Evolutionary conservation across 202 grass and related monocot genomes (phyloP).

Genomic region (Dendrocalamus latiflorus): DNA sequence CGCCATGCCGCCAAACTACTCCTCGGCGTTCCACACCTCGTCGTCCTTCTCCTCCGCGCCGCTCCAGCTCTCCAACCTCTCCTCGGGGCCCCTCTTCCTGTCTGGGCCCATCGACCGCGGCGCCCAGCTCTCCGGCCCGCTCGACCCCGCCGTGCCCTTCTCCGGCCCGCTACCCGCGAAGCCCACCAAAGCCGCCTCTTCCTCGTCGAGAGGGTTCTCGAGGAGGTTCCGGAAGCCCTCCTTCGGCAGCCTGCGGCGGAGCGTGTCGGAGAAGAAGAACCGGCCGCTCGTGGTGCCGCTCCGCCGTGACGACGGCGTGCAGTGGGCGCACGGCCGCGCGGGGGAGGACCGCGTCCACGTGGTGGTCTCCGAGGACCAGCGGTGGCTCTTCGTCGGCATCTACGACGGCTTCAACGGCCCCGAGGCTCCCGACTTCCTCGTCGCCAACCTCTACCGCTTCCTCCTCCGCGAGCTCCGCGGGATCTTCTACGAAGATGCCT

Average conservation of each 20-base stretch:
- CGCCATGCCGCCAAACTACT: conserved; percentile 19
- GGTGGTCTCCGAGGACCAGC: conserved; percentile 82
- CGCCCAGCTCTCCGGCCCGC: conserved; percentile 62
- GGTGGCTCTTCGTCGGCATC: conserved; percentile 93
- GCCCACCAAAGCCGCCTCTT: conserved; percentile 43
- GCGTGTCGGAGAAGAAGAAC: conserved; percentile 79
- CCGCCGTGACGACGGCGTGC: conserved; percentile 52
- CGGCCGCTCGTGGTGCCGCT: conserved; percentile 66
- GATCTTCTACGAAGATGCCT: conserved; percentile 59
- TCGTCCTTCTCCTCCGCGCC: conserved; percentile 43
- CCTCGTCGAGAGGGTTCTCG: conserved; percentile 42
- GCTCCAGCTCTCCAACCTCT: conserved; percentile 52
- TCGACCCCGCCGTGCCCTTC: conserved; percentile 63
- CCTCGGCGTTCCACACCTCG: conserved; percentile 49
- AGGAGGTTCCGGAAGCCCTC: conserved; percentile 40
- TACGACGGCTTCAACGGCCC: conserved; percentile 96
- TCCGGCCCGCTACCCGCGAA: conserved; percentile 68
- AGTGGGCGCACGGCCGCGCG: conserved; percentile 87
- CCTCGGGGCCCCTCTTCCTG: too few relatives aligned
- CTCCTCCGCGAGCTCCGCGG: conserved; percentile 66
- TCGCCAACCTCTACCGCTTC: conserved; percentile 71
- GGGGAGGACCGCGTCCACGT: conserved; percentile 89
- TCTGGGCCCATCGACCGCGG: conserved; percentile 82
- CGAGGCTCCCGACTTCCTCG: conserved; percentile 87
- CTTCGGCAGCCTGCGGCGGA: conserved; percentile 61